These are phyloP conservation scores for Solanum infundibuliforme DNA, from an alignment of 257 asterid genomes.

Conservation along the genomic window DNA sequence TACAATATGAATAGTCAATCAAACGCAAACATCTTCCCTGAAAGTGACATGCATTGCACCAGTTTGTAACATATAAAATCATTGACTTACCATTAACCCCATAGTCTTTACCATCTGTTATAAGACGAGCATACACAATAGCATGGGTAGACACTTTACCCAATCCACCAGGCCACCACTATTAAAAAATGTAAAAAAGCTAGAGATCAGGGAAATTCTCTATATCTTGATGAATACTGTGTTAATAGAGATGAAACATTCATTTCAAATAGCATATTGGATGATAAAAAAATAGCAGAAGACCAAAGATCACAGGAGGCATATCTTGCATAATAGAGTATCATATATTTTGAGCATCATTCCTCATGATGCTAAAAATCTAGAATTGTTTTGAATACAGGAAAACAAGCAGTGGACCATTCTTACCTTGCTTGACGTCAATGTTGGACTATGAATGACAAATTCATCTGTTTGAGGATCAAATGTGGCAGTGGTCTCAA, in stretches of 20 bases:
- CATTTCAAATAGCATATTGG: background rate
- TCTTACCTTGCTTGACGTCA: constrained; percentile 96
- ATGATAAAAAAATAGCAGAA: background rate
- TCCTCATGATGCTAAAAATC: background rate
- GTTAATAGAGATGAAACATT: background rate
- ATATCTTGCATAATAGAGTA: background rate
- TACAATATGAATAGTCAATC: constrained; percentile 5
- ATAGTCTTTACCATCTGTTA: constrained; percentile 67
- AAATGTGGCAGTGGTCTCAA: constrained; percentile 96
- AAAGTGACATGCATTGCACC: background rate
- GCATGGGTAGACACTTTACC: constrained; percentile 97
- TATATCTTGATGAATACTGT: background rate
- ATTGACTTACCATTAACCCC: constrained; percentile 70
- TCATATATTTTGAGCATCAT: background rate
- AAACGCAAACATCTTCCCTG: background rate
- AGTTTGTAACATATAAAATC: background rate
- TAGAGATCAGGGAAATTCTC: background rate
- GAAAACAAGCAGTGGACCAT: background rate
- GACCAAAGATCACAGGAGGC: background rate
- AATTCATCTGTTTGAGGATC: constrained; percentile 89
- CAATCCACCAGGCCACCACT: constrained; percentile 99
- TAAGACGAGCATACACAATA: constrained; percentile 79
- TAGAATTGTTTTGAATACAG: background rate
- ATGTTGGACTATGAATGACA: constrained; percentile 85
- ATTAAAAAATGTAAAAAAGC: background rate